phyloP scores from a whole-genome alignment of 352 stramenopile genomes.

The Stramenopiles sp. region DNA sequence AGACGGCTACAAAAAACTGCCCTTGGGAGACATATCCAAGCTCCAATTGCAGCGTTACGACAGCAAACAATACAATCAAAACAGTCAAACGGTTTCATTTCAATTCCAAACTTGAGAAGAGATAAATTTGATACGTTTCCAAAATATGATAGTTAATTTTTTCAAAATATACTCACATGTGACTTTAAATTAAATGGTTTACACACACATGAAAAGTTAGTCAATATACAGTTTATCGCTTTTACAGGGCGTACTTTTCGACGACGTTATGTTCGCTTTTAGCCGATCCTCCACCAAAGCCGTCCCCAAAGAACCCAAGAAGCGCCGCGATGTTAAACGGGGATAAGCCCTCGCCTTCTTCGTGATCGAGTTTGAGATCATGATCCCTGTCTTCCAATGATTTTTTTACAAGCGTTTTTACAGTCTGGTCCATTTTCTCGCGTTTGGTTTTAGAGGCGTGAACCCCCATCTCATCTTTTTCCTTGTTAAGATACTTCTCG shows the following conservation, averaged over 20 bases:
- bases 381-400: neutral
- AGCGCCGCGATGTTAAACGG: neutral
- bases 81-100: conserved; percentile 10
- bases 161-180: too few species aligned
- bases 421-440: neutral
- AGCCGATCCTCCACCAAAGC: neutral
- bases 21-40: neutral
- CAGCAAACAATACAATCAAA: conserved; percentile 1
- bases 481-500: neutral
- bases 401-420: conserved; percentile 10
- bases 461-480: neutral
- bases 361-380: neutral
- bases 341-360: neutral
- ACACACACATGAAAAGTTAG: too few species aligned
- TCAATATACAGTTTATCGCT: too few species aligned
- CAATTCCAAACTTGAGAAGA: neutral
- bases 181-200: too few species aligned
- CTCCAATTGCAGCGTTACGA: conserved; percentile 8
- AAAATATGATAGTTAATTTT: too few species aligned
- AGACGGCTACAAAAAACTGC: neutral
- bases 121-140: neutral
- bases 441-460: neutral
- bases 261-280: too few species aligned
- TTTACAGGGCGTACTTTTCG: too few species aligned
- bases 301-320: neutral